These are phyloP conservation scores for Stentor roeselii DNA, from an alignment of 73 alveolate species.

Conservation along the genomic window DNA sequence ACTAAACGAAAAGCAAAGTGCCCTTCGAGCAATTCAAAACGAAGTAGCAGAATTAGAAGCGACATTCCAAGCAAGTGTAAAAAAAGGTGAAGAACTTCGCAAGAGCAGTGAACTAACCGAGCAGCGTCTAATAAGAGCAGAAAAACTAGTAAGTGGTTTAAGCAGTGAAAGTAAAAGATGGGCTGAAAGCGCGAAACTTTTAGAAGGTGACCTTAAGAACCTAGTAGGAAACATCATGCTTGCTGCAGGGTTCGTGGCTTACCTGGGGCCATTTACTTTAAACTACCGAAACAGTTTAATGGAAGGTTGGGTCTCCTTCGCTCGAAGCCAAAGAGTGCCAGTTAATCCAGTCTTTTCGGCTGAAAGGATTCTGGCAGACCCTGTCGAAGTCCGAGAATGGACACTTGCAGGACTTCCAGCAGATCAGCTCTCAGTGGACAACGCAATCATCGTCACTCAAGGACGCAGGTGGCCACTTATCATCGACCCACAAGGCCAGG, in stretches of 20 bases:
- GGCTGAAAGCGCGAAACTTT: slow-evolving; percentile 66
- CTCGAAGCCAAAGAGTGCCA: slow-evolving; percentile 67
- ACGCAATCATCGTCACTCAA: slow-evolving; percentile 95
- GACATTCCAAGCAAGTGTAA: slow-evolving; percentile 76
- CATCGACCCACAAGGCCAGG: slow-evolving; percentile 99
- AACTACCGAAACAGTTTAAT: slow-evolving; percentile 89
- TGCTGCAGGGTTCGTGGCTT: slow-evolving; percentile 98
- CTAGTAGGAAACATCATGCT: slow-evolving; percentile 97
- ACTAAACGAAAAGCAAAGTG: slow-evolving; percentile 81
- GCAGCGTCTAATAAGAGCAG: slow-evolving; percentile 92
- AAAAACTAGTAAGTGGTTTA: slow-evolving; percentile 93
- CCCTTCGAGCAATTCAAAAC: slow-evolving; percentile 79
- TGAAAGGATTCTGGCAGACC: slow-evolving; percentile 90
- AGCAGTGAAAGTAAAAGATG: slow-evolving; percentile 95
- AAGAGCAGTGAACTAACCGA: slow-evolving; percentile 85
- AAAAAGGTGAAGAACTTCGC: slow-evolving; percentile 85
- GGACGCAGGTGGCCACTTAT: slow-evolving; percentile 99
- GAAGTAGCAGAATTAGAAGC: slow-evolving; percentile 80
- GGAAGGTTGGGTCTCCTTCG: slow-evolving; percentile 65
- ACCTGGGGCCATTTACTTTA: slow-evolving; percentile 99
- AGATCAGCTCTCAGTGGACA: slow-evolving; percentile 98
- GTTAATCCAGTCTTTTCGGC: slow-evolving; percentile 72
- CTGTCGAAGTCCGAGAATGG: slow-evolving; percentile 95
- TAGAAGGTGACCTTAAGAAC: slow-evolving; percentile 89
- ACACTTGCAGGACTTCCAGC: slow-evolving; percentile 79